Conservation (phyloP, 495 filamentous ascomycete genomes). For the Echria macrotheca region DNA sequence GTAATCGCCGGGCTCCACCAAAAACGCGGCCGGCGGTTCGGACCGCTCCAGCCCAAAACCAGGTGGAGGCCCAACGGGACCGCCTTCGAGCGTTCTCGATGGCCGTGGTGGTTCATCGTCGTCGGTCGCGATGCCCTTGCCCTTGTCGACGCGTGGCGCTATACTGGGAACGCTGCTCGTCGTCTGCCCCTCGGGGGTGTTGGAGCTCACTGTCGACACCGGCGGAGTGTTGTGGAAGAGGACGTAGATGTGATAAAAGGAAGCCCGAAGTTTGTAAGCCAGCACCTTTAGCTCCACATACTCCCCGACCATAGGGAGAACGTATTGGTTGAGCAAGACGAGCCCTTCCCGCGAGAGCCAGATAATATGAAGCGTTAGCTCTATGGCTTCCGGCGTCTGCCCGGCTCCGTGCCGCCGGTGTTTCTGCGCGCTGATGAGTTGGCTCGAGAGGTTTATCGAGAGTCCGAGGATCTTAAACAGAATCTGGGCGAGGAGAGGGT, state of each 20-base stretch:
- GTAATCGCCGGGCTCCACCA: constrained; percentile 76
- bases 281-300: constrained; percentile 79
- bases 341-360: constrained; percentile 94
- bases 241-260: constrained; percentile 94
- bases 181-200: constrained; percentile 26
- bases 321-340: constrained; percentile 75
- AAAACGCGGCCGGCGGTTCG: constrained; percentile 57
- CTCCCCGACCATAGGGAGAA: constrained; percentile 69
- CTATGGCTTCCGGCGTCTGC: constrained; percentile 71
- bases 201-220: constrained; percentile 35
- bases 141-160: constrained; percentile 35
- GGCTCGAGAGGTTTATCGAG: constrained; percentile 79
- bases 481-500: constrained; percentile 68
- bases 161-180: constrained; percentile 21
- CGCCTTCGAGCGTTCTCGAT: constrained; percentile 42
- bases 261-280: constrained; percentile 83
- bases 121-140: constrained; percentile 39
- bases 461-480: constrained; percentile 89
- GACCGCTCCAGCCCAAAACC: constrained; percentile 45
- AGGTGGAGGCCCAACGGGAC: constrained; percentile 45
- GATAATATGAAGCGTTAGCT: constrained; percentile 86
- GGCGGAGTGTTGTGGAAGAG: constrained; percentile 77
- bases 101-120: constrained; percentile 26
- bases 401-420: constrained; percentile 77
- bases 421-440: constrained; percentile 76